phyloP scores from a whole-genome alignment of 1,139 yeast genomes.

The Spathaspora sp. region DNA sequence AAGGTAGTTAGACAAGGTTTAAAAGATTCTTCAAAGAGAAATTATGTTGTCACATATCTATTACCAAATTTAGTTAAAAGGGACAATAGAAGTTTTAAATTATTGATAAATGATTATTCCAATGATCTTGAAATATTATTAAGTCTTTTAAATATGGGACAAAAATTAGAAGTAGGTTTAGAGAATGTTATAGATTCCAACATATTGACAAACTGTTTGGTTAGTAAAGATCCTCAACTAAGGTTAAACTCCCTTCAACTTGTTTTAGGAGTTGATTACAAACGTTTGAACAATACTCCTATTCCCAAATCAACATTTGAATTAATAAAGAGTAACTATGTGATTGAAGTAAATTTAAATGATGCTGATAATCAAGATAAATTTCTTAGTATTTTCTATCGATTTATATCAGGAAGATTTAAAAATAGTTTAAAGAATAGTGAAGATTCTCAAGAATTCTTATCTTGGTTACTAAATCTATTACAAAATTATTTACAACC shows the following conservation, averaged over 20 bases:
- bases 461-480: slow-evolving; percentile 40
- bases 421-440: slow-evolving; percentile 49
- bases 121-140: slow-evolving; percentile 43
- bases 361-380: slow-evolving; percentile 65
- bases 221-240: slow-evolving; percentile 43
- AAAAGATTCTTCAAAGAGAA: slow-evolving; percentile 29
- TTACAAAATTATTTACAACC: slow-evolving; percentile 52
- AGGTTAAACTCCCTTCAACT: slow-evolving; percentile 62
- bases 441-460: slow-evolving; percentile 34
- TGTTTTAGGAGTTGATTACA: slow-evolving; percentile 37
- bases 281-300: slow-evolving; percentile 56
- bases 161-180: slow-evolving; percentile 45
- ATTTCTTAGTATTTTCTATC: slow-evolving; percentile 58
- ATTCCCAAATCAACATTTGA: slow-evolving; percentile 47
- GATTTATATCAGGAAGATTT: slow-evolving; percentile 55
- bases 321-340: slow-evolving; percentile 33
- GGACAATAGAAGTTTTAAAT: slow-evolving; percentile 30
- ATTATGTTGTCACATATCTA: slow-evolving; percentile 57
- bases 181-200: slow-evolving; percentile 5
- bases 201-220: slow-evolving; percentile 35
- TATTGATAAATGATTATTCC: slow-evolving; percentile 18
- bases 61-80: slow-evolving; percentile 61
- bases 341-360: slow-evolving; percentile 50
- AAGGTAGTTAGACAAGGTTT: slow-evolving; percentile 36
- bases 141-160: slow-evolving; percentile 64